phyloP scores from a whole-genome alignment of 169 alveolate genomes.

The Plasmodium gallinaceum region DNA sequence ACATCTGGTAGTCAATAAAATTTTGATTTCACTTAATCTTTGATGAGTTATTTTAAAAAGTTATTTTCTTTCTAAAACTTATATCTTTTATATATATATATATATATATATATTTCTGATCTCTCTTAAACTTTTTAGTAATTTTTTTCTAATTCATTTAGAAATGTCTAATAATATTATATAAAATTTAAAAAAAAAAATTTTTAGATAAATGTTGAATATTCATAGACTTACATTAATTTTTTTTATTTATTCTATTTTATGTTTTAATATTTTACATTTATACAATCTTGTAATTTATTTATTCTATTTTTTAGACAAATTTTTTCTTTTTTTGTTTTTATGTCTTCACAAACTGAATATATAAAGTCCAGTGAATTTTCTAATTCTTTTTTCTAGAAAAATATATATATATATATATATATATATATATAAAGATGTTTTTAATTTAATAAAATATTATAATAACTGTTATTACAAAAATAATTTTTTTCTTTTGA shows the following conservation, averaged over 20 bases:
- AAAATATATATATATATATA: constrained; percentile 2
- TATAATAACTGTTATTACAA: constrained; percentile 47
- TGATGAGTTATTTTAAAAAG: too few species aligned
- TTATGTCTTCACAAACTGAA: constrained; percentile 66
- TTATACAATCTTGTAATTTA: constrained; percentile 64
- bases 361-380: constrained; percentile 57
- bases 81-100: not conserved
- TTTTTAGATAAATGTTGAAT: not conserved
- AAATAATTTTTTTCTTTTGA: constrained; percentile 22
- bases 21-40: too few species aligned
- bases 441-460: not conserved
- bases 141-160: constrained; percentile 27
- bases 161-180: constrained; percentile 16
- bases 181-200: not conserved
- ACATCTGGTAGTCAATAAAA: too few species aligned
- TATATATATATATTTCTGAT: not conserved
- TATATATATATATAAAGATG: not conserved
- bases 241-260: not conserved
- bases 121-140: not conserved
- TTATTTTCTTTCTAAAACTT: too few species aligned
- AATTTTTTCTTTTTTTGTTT: constrained; percentile 64
- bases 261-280: constrained; percentile 25
- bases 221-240: not conserved
- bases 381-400: constrained; percentile 62
- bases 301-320: constrained; percentile 57